These are phyloP conservation scores for Echium plantagineum DNA, from an alignment of 257 asterid genomes.

Conservation along the genomic window DNA sequence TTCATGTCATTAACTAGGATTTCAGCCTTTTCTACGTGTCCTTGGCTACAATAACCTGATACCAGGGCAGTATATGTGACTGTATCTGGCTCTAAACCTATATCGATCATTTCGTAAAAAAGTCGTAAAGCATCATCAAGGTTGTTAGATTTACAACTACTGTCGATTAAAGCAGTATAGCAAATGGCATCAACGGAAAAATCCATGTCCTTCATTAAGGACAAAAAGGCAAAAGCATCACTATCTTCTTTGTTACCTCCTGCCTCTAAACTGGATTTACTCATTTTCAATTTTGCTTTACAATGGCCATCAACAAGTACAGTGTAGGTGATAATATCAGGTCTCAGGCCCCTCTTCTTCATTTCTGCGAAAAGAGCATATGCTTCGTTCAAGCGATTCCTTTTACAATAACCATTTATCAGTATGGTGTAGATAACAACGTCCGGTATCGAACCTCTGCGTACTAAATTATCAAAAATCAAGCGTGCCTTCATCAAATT, in stretches of 20 bases:
- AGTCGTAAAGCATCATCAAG: constrained; percentile 49
- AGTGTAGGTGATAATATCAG: constrained; percentile 63
- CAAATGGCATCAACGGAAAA: constrained; percentile 46
- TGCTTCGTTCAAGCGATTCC: constrained; percentile 40
- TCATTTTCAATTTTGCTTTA: constrained; percentile 24
- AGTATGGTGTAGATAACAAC: constrained; percentile 50
- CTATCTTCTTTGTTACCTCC: constrained; percentile 15
- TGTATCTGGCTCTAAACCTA: constrained; percentile 55
- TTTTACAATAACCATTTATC: constrained; percentile 71
- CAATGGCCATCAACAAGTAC: constrained; percentile 54
- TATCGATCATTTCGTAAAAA: constrained; percentile 51
- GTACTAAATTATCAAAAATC: constrained; percentile 42
- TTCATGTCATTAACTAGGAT: constrained; percentile 42
- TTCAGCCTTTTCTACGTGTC: constrained; percentile 38
- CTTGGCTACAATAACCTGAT: constrained; percentile 54
- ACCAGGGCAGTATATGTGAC: constrained; percentile 57
- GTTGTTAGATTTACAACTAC: constrained; percentile 53
- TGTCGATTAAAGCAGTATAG: constrained; percentile 66
- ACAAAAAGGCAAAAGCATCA: constrained; percentile 18
- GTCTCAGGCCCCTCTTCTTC: constrained; percentile 54
- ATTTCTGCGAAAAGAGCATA: constrained; percentile 41
- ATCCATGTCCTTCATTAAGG: constrained; percentile 41
- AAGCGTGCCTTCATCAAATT: constrained; percentile 48
- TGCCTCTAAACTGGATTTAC: constrained; percentile 7
- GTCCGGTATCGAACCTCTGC: constrained; percentile 49